Evolutionary conservation across 23 red algal species (phyloP).

Genomic region (Pyropia yezoensis): DNA sequence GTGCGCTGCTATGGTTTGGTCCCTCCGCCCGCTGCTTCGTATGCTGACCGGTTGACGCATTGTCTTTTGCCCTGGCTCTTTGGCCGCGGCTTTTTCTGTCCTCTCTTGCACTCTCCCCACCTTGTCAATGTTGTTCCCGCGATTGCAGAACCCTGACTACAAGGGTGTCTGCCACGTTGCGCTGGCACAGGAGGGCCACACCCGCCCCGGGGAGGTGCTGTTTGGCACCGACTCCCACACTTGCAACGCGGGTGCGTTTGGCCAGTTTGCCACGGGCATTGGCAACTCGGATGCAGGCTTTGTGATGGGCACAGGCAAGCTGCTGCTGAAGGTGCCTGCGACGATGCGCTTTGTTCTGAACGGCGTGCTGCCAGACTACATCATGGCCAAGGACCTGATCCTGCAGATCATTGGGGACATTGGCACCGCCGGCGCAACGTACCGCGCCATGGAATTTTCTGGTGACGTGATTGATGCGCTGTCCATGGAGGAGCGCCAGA

Average conservation of each 20-base stretch:
- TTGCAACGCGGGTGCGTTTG: conserved; percentile 95
- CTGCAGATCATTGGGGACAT: conserved; percentile 96
- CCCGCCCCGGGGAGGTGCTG: conserved; percentile 79
- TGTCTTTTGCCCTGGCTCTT: no score
- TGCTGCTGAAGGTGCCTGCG: conserved; percentile 92
- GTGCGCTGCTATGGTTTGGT: no score
- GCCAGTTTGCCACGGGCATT: conserved; percentile 95
- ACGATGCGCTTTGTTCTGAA: conserved; percentile 88
- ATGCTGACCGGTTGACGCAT: no score
- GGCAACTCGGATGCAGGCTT: conserved; percentile 96
- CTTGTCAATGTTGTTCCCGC: no score
- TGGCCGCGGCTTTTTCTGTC: no score
- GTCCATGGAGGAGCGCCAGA: conserved; percentile 93
- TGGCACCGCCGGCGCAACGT: conserved; percentile 87
- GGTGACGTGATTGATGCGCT: conserved; percentile 62
- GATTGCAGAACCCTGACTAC: conserved; percentile 70
- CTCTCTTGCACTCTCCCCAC: no score
- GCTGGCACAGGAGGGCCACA: conserved; percentile 93
- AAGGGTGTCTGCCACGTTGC: conserved; percentile 98
- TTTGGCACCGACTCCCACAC: conserved; percentile 98
- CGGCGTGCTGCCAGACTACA: conserved; percentile 86
- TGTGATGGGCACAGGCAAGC: conserved; percentile 92
- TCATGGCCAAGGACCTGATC: conserved; percentile 94
- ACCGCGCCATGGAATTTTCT: conserved; percentile 94
- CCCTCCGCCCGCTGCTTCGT: no score